These are phyloP conservation scores for Hippophae rhamnoides DNA, from an alignment of 306 rosid species.

Conservation along the genomic window DNA sequence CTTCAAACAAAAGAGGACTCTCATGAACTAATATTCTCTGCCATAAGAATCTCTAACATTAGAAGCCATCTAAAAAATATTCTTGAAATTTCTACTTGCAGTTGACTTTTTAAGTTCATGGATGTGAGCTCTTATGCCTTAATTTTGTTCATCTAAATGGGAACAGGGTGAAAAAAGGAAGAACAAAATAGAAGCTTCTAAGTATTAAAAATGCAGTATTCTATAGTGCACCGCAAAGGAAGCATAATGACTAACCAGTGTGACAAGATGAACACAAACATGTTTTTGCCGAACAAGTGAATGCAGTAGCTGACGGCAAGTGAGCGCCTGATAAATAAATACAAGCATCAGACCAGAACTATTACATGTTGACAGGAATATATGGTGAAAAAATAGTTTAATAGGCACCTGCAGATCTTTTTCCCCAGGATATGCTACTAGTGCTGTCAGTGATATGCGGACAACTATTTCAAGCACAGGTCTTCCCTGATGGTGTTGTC, in stretches of 20 bases:
- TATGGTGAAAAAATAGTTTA: slow-evolving; percentile 9
- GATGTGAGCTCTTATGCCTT: no score
- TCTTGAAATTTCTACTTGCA: no score
- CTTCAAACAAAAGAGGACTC: no score
- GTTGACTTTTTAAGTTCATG: no score
- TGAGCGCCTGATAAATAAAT: slow-evolving; percentile 49
- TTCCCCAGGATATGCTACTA: slow-evolving; percentile 79
- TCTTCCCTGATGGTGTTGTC: slow-evolving; percentile 79
- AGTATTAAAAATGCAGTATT: no score
- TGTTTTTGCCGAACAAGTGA: slow-evolving; percentile 79
- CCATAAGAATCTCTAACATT: no score
- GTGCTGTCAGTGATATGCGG: slow-evolving; percentile 58
- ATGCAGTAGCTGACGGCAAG: slow-evolving; percentile 73
- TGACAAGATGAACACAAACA: slow-evolving; percentile 71
- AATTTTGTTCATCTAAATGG: no score
- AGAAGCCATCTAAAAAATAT: no score
- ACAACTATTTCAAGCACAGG: slow-evolving; percentile 77
- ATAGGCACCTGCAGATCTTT: slow-evolving; percentile 74
- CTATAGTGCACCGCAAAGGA: neutral
- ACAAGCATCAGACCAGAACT: neutral
- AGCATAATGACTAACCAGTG: slow-evolving; percentile 54
- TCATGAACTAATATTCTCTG: no score
- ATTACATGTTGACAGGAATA: no score
- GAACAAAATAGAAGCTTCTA: no score
- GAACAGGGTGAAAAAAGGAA: no score